These are phyloP conservation scores for Candida tetrigidarum DNA, from an alignment of 1,139 yeast genomes.

Conservation along the genomic window DNA sequence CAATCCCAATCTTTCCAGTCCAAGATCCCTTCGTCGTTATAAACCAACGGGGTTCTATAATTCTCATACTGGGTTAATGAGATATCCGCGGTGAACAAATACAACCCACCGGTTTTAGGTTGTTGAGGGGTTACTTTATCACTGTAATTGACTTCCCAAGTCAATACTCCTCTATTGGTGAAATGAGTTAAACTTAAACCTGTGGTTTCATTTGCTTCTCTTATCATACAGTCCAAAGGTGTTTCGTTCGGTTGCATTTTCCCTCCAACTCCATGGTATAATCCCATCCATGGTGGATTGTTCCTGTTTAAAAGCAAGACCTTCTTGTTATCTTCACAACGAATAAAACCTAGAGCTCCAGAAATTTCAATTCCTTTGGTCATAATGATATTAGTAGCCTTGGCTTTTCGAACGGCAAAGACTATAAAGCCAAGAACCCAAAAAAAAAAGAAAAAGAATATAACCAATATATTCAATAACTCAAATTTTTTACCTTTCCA, in stretches of 20 bases:
- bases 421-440: too few species aligned
- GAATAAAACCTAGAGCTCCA: conserved; percentile 46
- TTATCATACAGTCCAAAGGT: conserved; percentile 42
- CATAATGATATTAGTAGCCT: conserved; percentile 3
- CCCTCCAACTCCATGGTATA: conserved; percentile 58
- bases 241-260: conserved; percentile 41
- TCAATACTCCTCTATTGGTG: conserved; percentile 39
- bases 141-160: conserved; percentile 34
- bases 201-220: conserved; percentile 52
- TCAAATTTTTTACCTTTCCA: too few species aligned
- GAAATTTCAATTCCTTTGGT: background rate
- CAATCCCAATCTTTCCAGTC: conserved; percentile 50
- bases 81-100: conserved; percentile 45
- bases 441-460: conserved; percentile 1
- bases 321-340: conserved; percentile 35
- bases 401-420: too few species aligned
- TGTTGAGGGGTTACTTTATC: conserved; percentile 4
- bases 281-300: conserved; percentile 56
- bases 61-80: conserved; percentile 26
- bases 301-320: conserved; percentile 45
- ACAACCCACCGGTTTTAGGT: conserved; percentile 40
- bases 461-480: too few species aligned
- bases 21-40: conserved; percentile 45
- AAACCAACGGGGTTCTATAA: conserved; percentile 31
- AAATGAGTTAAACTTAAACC: conserved; percentile 37